Base-by-base conservation (phyloP, 75 land plant genomes). In the Chamaecyparis obtusa region DNA sequence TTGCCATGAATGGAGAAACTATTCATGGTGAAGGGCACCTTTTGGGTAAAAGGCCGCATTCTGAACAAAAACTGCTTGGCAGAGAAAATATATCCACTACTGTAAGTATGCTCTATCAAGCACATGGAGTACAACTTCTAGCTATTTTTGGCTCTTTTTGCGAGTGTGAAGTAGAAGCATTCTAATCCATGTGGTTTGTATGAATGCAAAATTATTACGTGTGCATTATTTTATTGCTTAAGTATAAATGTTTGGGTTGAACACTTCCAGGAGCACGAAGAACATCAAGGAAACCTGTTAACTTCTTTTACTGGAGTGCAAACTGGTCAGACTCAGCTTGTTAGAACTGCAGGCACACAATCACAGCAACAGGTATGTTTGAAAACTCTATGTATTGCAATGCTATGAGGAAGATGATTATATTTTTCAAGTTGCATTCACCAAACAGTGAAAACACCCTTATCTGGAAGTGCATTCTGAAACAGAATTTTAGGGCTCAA, bases 251-350 rank as follows among this genome's bases (percentile, higher is more conserved):
- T 56, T 35, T 64, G 19, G 57, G 24, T 24, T 19, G 17, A 84
- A 84, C 17, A 16, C 36, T 16, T 89, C 84, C 90, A 89, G 90
- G 90, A 83, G 36, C 79, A 83, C 15, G 86, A 86, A 46, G 90
- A 60, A 9, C 75, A 87, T 36, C 85, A 83, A 30, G 83, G 87
- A 17, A 17, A 39, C 27, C 57, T 76, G 60, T 46, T 89, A 27
- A 57, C 85, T 37, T 71, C 88, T 87, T 83, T 83, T 55, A 17
- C 85, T 49, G 79, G 86, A 57, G n/a, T n/a, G 39, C 86, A 85
- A 78, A 32, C 32, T 56, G 87, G 75, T 39, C 85, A 71, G 16
- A 39, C 71, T 51, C 71, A 24, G 43, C 85, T 46, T 48, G 32
- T 56, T 84, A 74, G 49, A 86, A 64, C 41, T 54, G 13, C 32